Conservation (phyloP, 2,329 filamentous ascomycete species). For the Clarireedia paspali region DNA sequence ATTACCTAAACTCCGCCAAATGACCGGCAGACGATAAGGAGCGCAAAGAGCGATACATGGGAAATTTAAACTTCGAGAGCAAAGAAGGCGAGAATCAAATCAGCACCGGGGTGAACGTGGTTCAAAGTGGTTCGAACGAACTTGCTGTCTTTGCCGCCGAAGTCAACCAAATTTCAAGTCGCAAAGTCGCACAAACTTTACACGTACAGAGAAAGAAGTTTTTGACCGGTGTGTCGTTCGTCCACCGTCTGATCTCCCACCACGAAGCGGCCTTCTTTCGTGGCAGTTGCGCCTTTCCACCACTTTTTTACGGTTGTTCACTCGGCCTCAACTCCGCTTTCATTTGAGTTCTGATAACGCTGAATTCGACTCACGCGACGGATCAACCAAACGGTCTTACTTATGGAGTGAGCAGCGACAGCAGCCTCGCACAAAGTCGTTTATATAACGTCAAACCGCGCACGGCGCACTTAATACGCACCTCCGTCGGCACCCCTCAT, state of each 20-base stretch:
- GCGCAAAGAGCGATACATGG: no score
- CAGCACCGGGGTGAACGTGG: not conserved
- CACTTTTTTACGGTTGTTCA: not conserved
- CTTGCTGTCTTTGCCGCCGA: no score
- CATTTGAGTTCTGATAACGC: no score
- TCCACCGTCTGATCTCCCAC: not conserved
- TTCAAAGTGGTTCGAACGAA: not conserved
- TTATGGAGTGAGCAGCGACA: not conserved
- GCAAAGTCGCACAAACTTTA: no score
- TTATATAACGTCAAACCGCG: not conserved
- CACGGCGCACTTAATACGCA: not conserved
- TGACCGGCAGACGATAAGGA: no score
- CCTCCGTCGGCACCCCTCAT: slow-evolving; percentile 2
- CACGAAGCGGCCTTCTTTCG: no score
- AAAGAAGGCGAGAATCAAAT: not conserved
- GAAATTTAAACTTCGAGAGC: not conserved
- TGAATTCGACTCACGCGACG: not conserved
- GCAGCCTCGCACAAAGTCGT: not conserved
- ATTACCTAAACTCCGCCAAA: no score
- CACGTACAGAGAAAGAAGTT: not conserved
- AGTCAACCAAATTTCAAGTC: no score
- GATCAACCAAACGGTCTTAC: not conserved
- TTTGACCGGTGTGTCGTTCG: not conserved
- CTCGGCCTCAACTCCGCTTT: no score
- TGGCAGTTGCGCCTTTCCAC: not conserved